Conservation (phyloP, 1,284 basidiomycete genomes). For the Tranzscheliella williamsii region DNA sequence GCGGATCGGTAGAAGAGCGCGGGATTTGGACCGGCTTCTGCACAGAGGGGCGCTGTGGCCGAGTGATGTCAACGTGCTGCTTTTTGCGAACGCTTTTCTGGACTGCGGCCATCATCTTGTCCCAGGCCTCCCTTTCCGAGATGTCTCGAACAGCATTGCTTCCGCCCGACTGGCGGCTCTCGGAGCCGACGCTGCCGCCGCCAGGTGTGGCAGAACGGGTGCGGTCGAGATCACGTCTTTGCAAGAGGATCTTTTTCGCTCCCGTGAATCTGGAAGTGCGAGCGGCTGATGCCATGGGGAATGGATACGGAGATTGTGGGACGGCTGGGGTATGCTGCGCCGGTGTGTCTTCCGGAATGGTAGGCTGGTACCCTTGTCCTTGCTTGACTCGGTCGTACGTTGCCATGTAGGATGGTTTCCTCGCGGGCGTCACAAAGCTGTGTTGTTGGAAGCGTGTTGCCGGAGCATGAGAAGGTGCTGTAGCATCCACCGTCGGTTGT, state of each 20-base stretch:
- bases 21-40: constrained; percentile 2
- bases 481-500: not conserved
- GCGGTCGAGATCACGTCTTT: constrained; percentile 42
- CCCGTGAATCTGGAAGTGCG: constrained; percentile 19
- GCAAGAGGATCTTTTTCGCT: constrained; percentile 16
- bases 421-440: constrained; percentile 48
- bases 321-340: constrained; percentile 26
- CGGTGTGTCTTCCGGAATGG: constrained; percentile 19
- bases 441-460: constrained; percentile 1
- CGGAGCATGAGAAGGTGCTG: not conserved
- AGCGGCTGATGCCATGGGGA: constrained; percentile 41
- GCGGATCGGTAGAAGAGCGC: constrained; percentile 32
- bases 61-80: constrained; percentile 4
- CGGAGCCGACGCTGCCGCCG: constrained; percentile 50
- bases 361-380: constrained; percentile 23
- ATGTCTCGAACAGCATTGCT: constrained; percentile 57
- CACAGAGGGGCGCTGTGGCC: too few relatives aligned
- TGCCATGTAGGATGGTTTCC: constrained; percentile 39
- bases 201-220: constrained; percentile 38
- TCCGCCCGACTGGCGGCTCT: constrained; percentile 57
- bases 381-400: constrained; percentile 38
- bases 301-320: constrained; percentile 55
- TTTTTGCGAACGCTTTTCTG: constrained; percentile 55
- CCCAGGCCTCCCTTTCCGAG: constrained; percentile 57
- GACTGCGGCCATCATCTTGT: constrained; percentile 55